Percentiles rank a stretch among this genome's conserved stretches.
Evolutionary conservation across 2,329 filamentous ascomycete species (phyloP).

Genomic region (Stagonosporopsis tanaceti): DNA sequence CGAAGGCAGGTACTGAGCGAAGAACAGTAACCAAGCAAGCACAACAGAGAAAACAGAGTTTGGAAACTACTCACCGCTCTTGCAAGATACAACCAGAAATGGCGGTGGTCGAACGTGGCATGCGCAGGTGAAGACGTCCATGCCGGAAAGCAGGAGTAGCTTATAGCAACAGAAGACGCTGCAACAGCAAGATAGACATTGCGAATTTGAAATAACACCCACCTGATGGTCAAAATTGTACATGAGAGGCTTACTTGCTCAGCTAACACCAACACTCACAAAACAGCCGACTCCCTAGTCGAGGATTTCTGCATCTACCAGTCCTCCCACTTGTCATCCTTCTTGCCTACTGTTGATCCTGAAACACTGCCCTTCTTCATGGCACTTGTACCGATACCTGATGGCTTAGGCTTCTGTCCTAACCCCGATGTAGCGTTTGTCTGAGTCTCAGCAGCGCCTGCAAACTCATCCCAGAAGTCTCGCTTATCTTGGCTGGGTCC

Average conservation of each 20-base stretch:
- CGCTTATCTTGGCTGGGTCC: conserved; percentile 61
- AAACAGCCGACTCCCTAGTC: not conserved
- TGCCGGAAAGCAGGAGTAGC: not conserved
- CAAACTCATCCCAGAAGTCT: conserved; percentile 60
- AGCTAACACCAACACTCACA: conserved; percentile 10
- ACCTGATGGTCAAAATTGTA: not conserved
- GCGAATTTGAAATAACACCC: conserved; percentile 15
- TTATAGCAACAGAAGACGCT: not conserved
- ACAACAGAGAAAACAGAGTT: not conserved
- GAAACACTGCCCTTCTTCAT: conserved; percentile 61
- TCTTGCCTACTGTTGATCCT: conserved; percentile 47
- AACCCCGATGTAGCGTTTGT: conserved; percentile 34
- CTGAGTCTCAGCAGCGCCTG: conserved; percentile 41
- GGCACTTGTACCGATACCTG: conserved; percentile 69
- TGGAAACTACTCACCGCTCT: not conserved
- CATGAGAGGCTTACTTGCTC: not conserved
- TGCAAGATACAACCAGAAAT: not conserved
- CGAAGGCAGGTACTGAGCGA: not conserved
- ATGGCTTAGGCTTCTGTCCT: conserved; percentile 49
- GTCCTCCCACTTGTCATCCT: conserved; percentile 67
- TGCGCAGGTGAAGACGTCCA: not conserved
- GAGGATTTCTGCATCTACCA: conserved; percentile 46
- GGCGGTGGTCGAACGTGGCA: not conserved
- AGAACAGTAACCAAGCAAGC: not conserved
- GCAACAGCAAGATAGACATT: not conserved